These are phyloP conservation scores for Planoprotostelium fungivorum DNA, from an alignment of 78 protist genomes.

Conservation along the genomic window DNA sequence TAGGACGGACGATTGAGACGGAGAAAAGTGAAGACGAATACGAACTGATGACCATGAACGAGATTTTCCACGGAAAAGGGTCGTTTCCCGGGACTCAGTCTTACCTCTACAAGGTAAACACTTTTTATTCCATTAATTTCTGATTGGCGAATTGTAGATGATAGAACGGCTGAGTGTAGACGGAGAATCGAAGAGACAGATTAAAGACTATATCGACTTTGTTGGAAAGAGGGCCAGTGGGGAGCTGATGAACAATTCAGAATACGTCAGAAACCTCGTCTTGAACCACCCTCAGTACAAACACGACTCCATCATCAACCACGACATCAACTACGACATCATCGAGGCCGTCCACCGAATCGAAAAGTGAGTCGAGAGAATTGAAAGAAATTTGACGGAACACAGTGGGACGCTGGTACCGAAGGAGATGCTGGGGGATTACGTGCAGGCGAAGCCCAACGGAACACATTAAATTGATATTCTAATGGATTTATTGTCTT, in stretches of 20 bases:
- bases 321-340: conserved; percentile 23
- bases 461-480: too few relatives aligned
- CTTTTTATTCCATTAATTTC: neutral
- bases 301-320: conserved; percentile 71
- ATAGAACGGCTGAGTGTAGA: neutral
- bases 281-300: conserved; percentile 70
- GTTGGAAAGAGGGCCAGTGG: conserved; percentile 39
- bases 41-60: conserved; percentile 41
- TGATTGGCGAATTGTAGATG: neutral
- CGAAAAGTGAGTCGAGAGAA: neutral
- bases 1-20: conserved; percentile 25
- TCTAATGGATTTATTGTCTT: too few relatives aligned
- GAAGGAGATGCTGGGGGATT: neutral
- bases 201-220: conserved; percentile 17
- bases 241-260: conserved; percentile 61
- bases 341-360: neutral
- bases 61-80: conserved; percentile 52
- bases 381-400: neutral
- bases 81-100: conserved; percentile 8
- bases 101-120: conserved; percentile 6
- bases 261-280: conserved; percentile 66
- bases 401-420: neutral
- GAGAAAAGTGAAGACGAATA: conserved; percentile 39
- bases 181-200: conserved; percentile 4
- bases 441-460: neutral